These are phyloP conservation scores for Russula sp. DNA, from an alignment of 768 basidiomycete species.

Conservation along the genomic window DNA sequence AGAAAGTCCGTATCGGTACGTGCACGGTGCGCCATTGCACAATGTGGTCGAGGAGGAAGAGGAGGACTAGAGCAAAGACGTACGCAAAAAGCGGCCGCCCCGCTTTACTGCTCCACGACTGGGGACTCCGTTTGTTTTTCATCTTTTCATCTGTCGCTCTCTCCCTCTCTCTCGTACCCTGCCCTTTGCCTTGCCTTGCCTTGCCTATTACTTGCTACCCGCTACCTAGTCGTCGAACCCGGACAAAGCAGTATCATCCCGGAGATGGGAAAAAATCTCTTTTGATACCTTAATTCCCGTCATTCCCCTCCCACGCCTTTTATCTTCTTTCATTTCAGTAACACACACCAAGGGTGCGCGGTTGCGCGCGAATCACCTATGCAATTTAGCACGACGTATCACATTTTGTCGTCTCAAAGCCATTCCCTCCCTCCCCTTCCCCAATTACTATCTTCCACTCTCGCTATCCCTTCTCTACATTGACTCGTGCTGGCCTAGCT, in stretches of 20 bases:
- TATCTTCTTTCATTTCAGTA: not conserved
- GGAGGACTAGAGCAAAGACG: conserved; percentile 35
- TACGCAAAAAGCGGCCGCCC: not conserved
- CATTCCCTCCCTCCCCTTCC: not conserved
- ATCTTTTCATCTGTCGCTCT: not conserved
- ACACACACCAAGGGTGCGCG: not conserved
- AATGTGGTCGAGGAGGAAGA: conserved; percentile 83
- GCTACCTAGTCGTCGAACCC: not conserved
- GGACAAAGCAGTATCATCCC: not conserved
- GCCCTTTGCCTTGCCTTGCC: too few species aligned
- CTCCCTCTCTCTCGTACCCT: not conserved
- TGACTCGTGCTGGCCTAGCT: not conserved
- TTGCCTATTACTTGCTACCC: not conserved
- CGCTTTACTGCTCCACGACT: not conserved
- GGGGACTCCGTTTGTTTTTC: too few species aligned
- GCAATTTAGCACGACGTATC: not conserved
- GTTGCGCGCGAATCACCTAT: not conserved
- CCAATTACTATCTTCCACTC: too few species aligned
- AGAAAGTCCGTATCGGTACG: conserved; percentile 62
- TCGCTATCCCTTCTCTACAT: too few species aligned
- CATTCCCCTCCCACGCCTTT: not conserved
- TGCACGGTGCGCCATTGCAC: conserved; percentile 80
- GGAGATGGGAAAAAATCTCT: not conserved
- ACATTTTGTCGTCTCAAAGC: not conserved
- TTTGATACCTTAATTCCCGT: not conserved